Evolutionary conservation across 1,284 basidiomycete genomes (phyloP), one percentile per base, ranked within the genome.

Genomic region (Tremellales sp.): DNA sequence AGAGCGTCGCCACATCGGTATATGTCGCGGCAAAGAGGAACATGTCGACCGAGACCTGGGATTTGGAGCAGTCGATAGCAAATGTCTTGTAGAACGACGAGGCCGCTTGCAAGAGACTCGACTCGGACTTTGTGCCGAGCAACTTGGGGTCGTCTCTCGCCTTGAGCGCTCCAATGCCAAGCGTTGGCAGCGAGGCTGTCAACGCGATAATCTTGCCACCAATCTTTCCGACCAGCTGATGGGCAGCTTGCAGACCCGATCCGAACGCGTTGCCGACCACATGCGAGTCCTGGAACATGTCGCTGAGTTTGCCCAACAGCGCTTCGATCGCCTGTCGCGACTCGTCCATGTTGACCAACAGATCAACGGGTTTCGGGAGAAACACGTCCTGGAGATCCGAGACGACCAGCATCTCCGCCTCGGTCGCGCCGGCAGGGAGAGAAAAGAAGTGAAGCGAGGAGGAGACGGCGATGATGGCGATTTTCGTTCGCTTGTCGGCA

Each of bases 31-130:
- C 87, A 76, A 97, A 97, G 45, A 98, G 78, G 84, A 97, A 98
- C 94, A 99, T 97, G 72, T 98, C 94, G 46, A 99, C 93, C 0
- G 93, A 93, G 31, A 99, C 87, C 72, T 98, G 95, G 8, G 87
- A 85, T 57, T 94, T 84, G 7, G 94, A 97, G 72, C 94, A 98
- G 62, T 98, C 94, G 68, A 98, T 98, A 16, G 95, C 91, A 61
- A 98, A 97, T 0, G 90, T 92, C 79, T 98, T 99, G 80, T 97
- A 99, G 77, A 97, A 99, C 7, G 86, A 81, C 27, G 87, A 88
- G 0, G 87, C 88, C 14, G 92, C 80, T 75, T 91, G 89, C 32
- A 97, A 78, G 9, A 97, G 76, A 13, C 81, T 79, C 12, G 87
- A 91, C 78, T 95, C 91, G 79, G 97, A 98, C 32, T 86, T 76